phyloP scores from a whole-genome alignment of 805 yeast genomes.

The Ogataea henricii region DNA sequence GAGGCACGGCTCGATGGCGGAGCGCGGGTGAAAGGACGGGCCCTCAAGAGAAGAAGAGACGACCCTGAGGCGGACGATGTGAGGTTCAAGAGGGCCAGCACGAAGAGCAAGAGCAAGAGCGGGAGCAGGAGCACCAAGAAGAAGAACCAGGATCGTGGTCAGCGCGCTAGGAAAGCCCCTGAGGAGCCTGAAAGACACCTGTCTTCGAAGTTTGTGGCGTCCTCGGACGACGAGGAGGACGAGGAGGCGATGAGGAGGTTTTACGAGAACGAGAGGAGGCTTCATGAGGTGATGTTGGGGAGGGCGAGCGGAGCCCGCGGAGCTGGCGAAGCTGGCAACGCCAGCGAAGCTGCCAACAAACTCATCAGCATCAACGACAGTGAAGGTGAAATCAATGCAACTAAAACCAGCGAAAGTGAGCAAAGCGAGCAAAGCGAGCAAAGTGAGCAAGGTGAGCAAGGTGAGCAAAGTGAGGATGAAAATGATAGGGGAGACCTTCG shows the following conservation, averaged over 20 bases:
- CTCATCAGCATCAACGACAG: too few relatives aligned
- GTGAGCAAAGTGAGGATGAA: constrained; percentile 1
- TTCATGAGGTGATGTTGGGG: constrained; percentile 39
- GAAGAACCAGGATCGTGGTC: too few relatives aligned
- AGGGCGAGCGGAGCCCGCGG: constrained; percentile 8
- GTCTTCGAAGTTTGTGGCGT: constrained; percentile 57
- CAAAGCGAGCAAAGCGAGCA: constrained; percentile 1
- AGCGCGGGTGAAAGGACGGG: constrained; percentile 27
- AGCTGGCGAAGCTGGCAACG: background rate
- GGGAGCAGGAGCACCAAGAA: constrained; percentile 13
- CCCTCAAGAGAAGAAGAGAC: constrained; percentile 22
- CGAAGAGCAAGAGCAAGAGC: constrained; percentile 11
- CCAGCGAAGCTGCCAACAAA: too few relatives aligned
- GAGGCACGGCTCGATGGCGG: constrained; percentile 34
- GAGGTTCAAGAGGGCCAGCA: constrained; percentile 11
- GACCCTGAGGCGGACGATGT: constrained; percentile 19
- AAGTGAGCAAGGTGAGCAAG: constrained; percentile 3
- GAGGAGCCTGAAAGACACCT: constrained; percentile 27
- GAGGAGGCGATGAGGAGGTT: constrained; percentile 54
- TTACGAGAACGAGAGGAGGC: constrained; percentile 55
- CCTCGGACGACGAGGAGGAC: constrained; percentile 66
- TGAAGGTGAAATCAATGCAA: too few relatives aligned
- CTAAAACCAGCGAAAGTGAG: background rate
- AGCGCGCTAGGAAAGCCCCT: background rate
- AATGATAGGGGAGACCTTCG: background rate